These are phyloP conservation scores for Taxillus chinensis DNA, from an alignment of 164 flowering plant genomes.

Conservation along the genomic window DNA sequence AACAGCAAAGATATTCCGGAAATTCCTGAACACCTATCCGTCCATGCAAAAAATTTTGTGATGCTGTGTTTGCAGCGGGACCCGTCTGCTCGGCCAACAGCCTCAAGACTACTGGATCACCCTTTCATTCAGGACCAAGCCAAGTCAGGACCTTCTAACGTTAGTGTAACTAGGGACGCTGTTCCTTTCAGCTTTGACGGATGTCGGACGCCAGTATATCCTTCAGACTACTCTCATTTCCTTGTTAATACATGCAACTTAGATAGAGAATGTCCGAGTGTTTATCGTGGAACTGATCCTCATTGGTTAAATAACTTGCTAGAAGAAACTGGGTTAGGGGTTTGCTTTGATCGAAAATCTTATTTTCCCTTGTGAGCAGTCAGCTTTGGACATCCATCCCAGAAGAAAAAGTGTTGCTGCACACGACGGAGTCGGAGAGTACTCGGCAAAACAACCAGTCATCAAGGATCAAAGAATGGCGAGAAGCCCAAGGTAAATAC, in stretches of 20 bases:
- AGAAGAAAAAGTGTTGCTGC: slow-evolving; percentile 16
- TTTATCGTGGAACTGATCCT: not conserved
- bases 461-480: slow-evolving; percentile 18
- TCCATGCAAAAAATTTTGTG: slow-evolving; percentile 17
- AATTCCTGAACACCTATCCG: slow-evolving; percentile 22
- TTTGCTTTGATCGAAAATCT: not conserved
- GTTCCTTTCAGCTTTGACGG: slow-evolving; percentile 51
- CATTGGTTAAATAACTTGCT: not conserved
- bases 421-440: slow-evolving; percentile 38
- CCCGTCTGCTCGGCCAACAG: slow-evolving; percentile 20
- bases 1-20: slow-evolving; percentile 26
- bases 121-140: slow-evolving; percentile 16
- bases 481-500: slow-evolving; percentile 40
- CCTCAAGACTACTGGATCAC: slow-evolving; percentile 17
- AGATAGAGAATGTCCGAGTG: not conserved
- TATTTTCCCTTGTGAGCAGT: slow-evolving; percentile 24
- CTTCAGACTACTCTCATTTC: not conserved
- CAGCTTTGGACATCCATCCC: slow-evolving; percentile 32
- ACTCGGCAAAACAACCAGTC: slow-evolving; percentile 13
- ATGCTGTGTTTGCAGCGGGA: slow-evolving; percentile 19
- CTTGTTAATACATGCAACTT: not conserved
- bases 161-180: slow-evolving; percentile 36
- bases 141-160: slow-evolving; percentile 32
- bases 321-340: not conserved
- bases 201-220: slow-evolving; percentile 49